Percentiles rank a stretch among this genome's conserved stretches.
Conservation (phyloP, 345 rosid species). For the Capsella bursapastoris region DNA sequence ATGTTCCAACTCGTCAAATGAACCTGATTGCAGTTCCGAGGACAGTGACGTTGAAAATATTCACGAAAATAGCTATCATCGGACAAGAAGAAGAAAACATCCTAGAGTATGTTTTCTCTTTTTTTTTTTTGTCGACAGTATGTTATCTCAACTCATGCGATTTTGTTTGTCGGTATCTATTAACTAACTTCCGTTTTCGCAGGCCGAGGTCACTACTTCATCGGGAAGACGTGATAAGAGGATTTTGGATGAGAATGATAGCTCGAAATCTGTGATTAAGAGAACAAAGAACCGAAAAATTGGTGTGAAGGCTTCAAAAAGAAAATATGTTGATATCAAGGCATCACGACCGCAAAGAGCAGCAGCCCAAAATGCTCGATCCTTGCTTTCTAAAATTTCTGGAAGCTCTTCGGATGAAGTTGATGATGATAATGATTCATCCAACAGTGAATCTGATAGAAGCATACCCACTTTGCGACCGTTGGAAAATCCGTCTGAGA, state of each 20-base stretch:
- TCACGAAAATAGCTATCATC: conserved; percentile 61
- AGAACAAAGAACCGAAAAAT: conserved; percentile 58
- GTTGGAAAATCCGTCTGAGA: conserved; percentile 49
- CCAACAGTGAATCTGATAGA: conserved; percentile 63
- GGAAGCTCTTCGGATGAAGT: conserved; percentile 79
- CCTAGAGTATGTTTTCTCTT: conserved; percentile 58
- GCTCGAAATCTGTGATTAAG: conserved; percentile 52
- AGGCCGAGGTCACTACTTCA: conserved; percentile 68
- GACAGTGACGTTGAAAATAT: conserved; percentile 64
- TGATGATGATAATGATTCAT: conserved; percentile 62
- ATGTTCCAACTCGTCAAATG: conserved; percentile 63
- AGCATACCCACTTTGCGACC: conserved; percentile 45
- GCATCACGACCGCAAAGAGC: conserved; percentile 86
- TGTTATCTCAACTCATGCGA: conserved; percentile 39
- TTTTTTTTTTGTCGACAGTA: conserved; percentile 43
- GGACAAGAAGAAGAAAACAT: conserved; percentile 66
- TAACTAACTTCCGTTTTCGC: conserved; percentile 46
- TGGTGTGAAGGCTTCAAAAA: conserved; percentile 60
- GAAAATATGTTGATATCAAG: conserved; percentile 63
- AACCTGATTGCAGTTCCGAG: conserved; percentile 66
- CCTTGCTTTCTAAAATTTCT: conserved; percentile 77
- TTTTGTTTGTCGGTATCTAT: conserved; percentile 36
- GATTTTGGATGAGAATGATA: conserved; percentile 70
- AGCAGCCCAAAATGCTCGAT: conserved; percentile 92
- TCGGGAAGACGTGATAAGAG: conserved; percentile 83